Evolutionary conservation across 1,284 basidiomycete species (phyloP).

Genomic region (Ganoderma leucocontextum): DNA sequence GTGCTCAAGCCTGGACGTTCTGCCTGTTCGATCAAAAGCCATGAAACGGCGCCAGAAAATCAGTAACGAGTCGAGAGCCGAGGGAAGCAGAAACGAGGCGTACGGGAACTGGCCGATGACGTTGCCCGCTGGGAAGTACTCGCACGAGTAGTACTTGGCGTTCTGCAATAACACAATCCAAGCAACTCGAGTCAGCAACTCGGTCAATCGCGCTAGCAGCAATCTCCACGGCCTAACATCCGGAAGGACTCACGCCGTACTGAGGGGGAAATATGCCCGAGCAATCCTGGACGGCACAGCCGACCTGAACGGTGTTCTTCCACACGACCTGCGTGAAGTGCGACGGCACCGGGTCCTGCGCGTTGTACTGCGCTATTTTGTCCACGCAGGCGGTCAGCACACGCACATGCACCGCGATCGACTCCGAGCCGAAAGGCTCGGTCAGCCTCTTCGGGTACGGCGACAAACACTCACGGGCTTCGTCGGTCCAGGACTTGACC

Average conservation of each 20-base stretch:
- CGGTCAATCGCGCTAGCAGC: too few species aligned
- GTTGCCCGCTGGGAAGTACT: constrained; percentile 72
- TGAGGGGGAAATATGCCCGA: constrained; percentile 58
- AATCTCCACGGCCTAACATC: too few species aligned
- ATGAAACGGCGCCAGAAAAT: too few species aligned
- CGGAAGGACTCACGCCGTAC: constrained; percentile 55
- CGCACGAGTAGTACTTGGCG: constrained; percentile 70
- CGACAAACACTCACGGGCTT: neutral
- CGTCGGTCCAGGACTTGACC: neutral
- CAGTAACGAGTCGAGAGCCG: neutral
- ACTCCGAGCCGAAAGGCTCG: too few species aligned
- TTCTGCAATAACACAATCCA: constrained; percentile 35
- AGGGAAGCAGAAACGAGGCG: constrained; percentile 40
- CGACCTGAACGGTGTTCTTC: constrained; percentile 69
- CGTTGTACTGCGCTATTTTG: constrained; percentile 61
- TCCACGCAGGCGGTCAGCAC: neutral
- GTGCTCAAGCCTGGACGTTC: constrained; percentile 39
- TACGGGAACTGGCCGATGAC: constrained; percentile 68
- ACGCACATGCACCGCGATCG: neutral
- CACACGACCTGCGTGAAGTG: constrained; percentile 80
- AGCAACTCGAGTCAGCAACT: too few species aligned
- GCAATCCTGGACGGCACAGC: constrained; percentile 65
- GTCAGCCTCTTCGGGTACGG: too few species aligned
- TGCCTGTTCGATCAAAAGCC: constrained; percentile 33
- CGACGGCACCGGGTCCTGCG: constrained; percentile 61